Evolutionary conservation across 2,329 filamentous ascomycete genomes (phyloP).

Genomic region (Davidsoniella eucalypti): DNA sequence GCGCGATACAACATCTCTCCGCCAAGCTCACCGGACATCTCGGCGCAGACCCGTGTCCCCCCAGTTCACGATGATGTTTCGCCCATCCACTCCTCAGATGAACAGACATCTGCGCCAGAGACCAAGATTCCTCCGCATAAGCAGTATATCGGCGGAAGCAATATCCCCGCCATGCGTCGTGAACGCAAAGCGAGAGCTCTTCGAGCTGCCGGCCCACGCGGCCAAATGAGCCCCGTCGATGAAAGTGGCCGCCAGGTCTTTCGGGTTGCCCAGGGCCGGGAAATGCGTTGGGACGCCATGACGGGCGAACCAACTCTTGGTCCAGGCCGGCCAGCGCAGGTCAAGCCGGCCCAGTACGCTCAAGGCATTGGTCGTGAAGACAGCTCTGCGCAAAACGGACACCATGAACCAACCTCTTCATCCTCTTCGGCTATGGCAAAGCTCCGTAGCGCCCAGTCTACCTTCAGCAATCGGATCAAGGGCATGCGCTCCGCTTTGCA

Average conservation of each 20-base stretch:
- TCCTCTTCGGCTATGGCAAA: constrained; percentile 13
- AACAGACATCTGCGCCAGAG: constrained; percentile 20
- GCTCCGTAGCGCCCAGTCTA: constrained; percentile 15
- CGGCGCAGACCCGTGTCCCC: neutral
- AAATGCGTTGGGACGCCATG: constrained; percentile 46
- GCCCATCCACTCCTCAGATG: constrained; percentile 32
- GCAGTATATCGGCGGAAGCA: constrained; percentile 18
- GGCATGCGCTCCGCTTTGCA: constrained; percentile 20
- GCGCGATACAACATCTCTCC: constrained; percentile 30
- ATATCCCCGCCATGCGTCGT: constrained; percentile 36
- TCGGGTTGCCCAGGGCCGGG: constrained; percentile 15
- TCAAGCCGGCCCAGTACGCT: constrained; percentile 35
- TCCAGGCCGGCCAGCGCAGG: constrained; percentile 37
- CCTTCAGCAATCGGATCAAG: constrained; percentile 30
- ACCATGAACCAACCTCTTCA: neutral
- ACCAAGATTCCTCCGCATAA: neutral
- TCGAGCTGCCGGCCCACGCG: constrained; percentile 24
- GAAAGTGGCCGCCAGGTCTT: constrained; percentile 13
- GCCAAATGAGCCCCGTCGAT: constrained; percentile 17
- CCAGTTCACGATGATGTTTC: constrained; percentile 26
- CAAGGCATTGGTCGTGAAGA: constrained; percentile 18
- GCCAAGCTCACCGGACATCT: constrained; percentile 37
- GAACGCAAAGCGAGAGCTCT: constrained; percentile 19
- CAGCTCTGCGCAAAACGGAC: constrained; percentile 5
- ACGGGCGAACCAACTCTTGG: constrained; percentile 49